Evolutionary conservation across 1,284 basidiomycete species (phyloP), one percentile per base, ranked within the genome.

Genomic region (Ganoderma resinaceum): DNA sequence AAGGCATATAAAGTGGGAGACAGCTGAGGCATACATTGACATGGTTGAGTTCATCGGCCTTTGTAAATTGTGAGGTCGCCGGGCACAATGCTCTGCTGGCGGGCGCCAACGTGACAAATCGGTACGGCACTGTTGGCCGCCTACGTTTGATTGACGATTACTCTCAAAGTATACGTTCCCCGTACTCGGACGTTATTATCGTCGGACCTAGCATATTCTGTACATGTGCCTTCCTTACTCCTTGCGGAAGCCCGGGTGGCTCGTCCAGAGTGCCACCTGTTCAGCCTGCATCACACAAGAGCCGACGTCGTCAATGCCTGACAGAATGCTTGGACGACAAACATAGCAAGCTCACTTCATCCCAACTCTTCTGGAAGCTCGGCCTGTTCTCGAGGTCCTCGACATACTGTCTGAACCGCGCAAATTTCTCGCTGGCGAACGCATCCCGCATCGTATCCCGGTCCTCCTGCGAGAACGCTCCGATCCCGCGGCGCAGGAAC

Each of bases 361-460:
- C 72, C 61, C 80, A 82, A 0, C 76, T 80, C 20, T 71, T 69
- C 65, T 76, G 72, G 64, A 78, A 72, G 63, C 77, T 81, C 37
- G 74, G 74, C 43, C 80, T 77, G 33, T 74, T 76, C 62, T 77
- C 70, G n/a, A 82, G 37, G 12, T 74, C 77, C 38, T 66, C 63
- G 14, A 72, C 70, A 62, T 83, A 83, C 57, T 73, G 69, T 20
- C 71, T 46, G 63, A 81, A 78, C 55, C 77, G 77, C 14, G 75
- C 73, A 66, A 80, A 80, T 63, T 77, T 77, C 2, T 74, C 72
- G n/a, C 66, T 66, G 16, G 66, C 64, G 49, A 83, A 63, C 6
- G 66, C 66, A 18, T 74, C 73, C n/a, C 77, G 69, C 29, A 82
- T 58, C 58, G 69, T 75, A 42, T 66, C 66, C 1, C 78, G 78